Evolutionary conservation across 371 early-diverging fungal genomes (phyloP), one percentile per base, ranked within the genome.

Genomic region (Parasitella parasitica): DNA sequence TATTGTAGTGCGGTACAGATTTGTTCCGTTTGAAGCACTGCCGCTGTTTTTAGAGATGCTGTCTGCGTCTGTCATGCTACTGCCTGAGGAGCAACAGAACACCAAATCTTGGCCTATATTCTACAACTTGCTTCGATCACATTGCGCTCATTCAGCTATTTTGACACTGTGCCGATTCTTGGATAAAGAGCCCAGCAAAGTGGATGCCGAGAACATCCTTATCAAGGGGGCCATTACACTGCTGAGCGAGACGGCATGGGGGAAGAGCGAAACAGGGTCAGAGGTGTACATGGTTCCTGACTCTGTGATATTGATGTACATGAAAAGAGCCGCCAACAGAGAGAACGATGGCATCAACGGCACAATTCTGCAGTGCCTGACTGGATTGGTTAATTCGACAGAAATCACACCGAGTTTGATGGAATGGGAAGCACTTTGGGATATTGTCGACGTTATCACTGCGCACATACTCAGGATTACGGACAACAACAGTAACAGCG

Each of bases 1-100:
- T 67, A 84, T 87, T 15, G 83, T 89, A 22, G 86, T 89, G 2
- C 81, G 90, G 4, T 91, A 86, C 57, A 85, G 90, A 2, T 85
- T 83, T 64, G 86, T 89, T 2, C 90, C 91, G 0, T 66, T 76
- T 6, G 77, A 76, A 12, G 83, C 87, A 4, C 64, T 90, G 7
- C 61, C 75, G 2, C 73, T 74, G 1, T 84, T 88, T 60, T 67
- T 88, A 54, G 78, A 82, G 41, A 86, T 85, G 20, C 69, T 90
- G 1, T 86, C 86, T 51, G 73, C 72, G 15, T 75, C 79, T 9
- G 76, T 80, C 1, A 69, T 78, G 27, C 59, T 81, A 18, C 59
- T 72, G 27, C 66, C 64, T 6, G 57, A 63, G 28, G 32, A 50
- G n/a, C 35, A 38, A 67, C 57, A 20, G 52, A 61, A 27, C 37